phyloP scores from a whole-genome alignment of 768 basidiomycete species.

The Panellus pusillus region DNA sequence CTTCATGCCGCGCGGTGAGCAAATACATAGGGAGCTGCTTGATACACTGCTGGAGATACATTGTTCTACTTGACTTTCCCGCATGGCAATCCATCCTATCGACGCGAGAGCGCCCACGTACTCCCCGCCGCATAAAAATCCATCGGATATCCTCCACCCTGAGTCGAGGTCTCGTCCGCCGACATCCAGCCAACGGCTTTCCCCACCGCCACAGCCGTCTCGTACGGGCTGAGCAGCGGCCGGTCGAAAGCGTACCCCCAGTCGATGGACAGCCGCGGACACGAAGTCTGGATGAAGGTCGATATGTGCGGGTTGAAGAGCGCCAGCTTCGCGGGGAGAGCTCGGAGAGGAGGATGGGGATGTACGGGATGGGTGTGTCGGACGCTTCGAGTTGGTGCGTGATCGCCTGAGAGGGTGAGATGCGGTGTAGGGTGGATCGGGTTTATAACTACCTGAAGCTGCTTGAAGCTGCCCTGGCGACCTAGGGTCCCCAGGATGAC shows the following conservation, averaged over 20 bases:
- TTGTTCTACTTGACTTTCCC: too few species aligned
- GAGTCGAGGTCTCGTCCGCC: constrained; percentile 15
- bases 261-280: constrained; percentile 94
- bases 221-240: constrained; percentile 91
- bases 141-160: constrained; percentile 80
- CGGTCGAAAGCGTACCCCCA: constrained; percentile 96
- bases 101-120: constrained; percentile 70
- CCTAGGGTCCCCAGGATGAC: constrained; percentile 94
- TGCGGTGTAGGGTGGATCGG: background rate
- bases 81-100: too few species aligned
- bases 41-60: too few species aligned
- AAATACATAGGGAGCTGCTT: too few species aligned
- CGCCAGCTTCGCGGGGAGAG: constrained; percentile 93
- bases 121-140: constrained; percentile 89
- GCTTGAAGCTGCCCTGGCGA: constrained; percentile 88
- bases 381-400: constrained; percentile 64
- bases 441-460: constrained; percentile 61
- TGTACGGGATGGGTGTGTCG: constrained; percentile 61
- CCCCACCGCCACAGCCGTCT: constrained; percentile 84
- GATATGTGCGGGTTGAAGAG: constrained; percentile 81
- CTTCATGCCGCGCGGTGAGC: too few species aligned
- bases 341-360: constrained; percentile 93
- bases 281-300: constrained; percentile 94
- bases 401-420: constrained; percentile 55
- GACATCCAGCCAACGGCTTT: constrained; percentile 66